Base-by-base conservation (phyloP, 116 monocot genomes). In the Trichopus zeylanicus region DNA sequence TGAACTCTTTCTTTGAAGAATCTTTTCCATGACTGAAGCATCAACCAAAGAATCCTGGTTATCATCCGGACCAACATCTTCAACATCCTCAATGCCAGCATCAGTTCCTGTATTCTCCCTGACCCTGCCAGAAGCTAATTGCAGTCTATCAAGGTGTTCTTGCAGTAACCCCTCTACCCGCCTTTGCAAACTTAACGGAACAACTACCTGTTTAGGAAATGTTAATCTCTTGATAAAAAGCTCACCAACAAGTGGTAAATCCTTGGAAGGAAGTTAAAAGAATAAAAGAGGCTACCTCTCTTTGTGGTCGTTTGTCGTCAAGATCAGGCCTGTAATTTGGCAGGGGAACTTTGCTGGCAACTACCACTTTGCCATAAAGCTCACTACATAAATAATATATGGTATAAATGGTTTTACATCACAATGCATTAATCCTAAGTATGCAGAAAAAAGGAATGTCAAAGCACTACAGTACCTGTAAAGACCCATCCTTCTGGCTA, bases 251-350 rank as follows among this genome's bases (percentile, higher is more conserved):
- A n/a, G n/a, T n/a, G n/a, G 18, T 42, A n/a, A 42, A 42, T 42
- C 3, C 48, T 49, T n/a, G 10, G 10, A 47, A 48, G 5, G 10
- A 48, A 23, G 7, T 47, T 51, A 7, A 12, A 48, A 10, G 18
- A 48, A 47, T 0, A 39, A 15, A 53, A 39, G 23, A 27, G 18
- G 42, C 66, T 55, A 82, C 97, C 87, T 97, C 97, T 82, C 97
- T 80, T 65, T 97, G 97, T 53, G 97, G 97, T 13, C 97, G 73
- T 53, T 91, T 97, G 51, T 97, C 97, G 69, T 97, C 97, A 27
- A 97, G 87, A 62, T 97, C 97, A n/a, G 97, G 97, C 46, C 97
- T 83, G 62, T 97, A 97, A 73, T 97, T 84, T 39, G 87, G 97
- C 33, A 97, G 70, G 61, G 97, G 97, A 66, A 84, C 82, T 65